A percentile compares a stretch with the other conserved stretches of the same genome.
phyloP scores from a whole-genome alignment of 1,139 yeast genomes.

The Diutina pseudorugosa region DNA sequence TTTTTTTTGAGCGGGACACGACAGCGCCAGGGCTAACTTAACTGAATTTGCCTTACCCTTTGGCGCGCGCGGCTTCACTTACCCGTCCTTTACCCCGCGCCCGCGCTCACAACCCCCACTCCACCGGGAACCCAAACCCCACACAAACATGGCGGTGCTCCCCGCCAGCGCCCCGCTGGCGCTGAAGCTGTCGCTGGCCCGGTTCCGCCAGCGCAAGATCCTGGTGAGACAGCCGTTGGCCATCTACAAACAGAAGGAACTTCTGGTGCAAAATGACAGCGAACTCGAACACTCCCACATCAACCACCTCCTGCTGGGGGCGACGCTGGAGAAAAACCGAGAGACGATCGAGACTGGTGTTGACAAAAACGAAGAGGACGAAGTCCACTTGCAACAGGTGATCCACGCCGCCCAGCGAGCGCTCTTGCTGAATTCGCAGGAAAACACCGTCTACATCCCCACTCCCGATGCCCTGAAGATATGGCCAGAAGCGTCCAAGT shows the following conservation, averaged over 20 bases:
- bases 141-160: constrained; percentile 3
- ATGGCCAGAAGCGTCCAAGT: constrained; percentile 69
- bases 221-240: constrained; percentile 84
- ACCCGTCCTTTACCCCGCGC: neutral
- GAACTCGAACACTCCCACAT: constrained; percentile 36
- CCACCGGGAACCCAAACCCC: neutral
- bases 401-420: constrained; percentile 66
- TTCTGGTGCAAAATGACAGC: constrained; percentile 42
- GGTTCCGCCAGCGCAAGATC: constrained; percentile 85
- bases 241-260: constrained; percentile 62
- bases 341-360: constrained; percentile 95
- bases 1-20: too few species aligned
- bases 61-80: too few species aligned
- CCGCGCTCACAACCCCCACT: neutral
- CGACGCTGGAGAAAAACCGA: constrained; percentile 55
- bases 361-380: constrained; percentile 95
- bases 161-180: constrained; percentile 2
- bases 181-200: constrained; percentile 20
- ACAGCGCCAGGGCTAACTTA: too few species aligned
- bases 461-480: constrained; percentile 88
- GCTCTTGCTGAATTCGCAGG: constrained; percentile 18
- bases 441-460: constrained; percentile 59
- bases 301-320: constrained; percentile 28
- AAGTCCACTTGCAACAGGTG: constrained; percentile 89
- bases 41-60: too few species aligned